Percentiles rank a stretch among this genome's conserved stretches.
These are phyloP conservation scores for Blastocystis sp. DNA, from an alignment of 352 stramenopile species.

Conservation along the genomic window DNA sequence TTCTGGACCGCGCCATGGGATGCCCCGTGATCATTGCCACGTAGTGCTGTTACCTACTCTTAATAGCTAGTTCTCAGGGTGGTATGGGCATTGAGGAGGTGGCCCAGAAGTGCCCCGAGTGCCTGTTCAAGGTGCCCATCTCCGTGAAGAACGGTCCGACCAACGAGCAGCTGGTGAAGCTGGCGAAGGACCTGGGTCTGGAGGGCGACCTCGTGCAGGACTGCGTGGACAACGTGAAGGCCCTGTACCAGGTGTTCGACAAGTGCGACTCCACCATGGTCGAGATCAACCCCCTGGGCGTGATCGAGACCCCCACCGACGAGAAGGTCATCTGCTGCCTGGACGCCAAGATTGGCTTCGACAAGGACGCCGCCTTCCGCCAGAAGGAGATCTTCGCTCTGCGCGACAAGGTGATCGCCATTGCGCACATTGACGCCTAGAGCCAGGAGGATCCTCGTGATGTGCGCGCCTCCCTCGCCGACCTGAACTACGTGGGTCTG, in stretches of 20 bases:
- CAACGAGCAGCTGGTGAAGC: conserved; percentile 78
- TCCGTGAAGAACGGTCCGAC: conserved; percentile 88
- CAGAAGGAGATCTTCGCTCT: conserved; percentile 88
- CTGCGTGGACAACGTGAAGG: conserved; percentile 72
- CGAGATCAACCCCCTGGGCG: conserved; percentile 87
- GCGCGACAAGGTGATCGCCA: conserved; percentile 77
- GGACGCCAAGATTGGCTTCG: conserved; percentile 98
- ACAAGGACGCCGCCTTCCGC: conserved; percentile 94
- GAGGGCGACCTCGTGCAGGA: conserved; percentile 71
- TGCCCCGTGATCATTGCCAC: conserved; percentile 92
- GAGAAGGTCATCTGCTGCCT: conserved; percentile 87
- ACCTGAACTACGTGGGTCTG: conserved; percentile 99
- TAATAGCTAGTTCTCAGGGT: conserved; percentile 76
- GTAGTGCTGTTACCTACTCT: background rate
- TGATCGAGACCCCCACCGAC: conserved; percentile 80
- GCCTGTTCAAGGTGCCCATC: conserved; percentile 87
- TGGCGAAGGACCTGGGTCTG: conserved; percentile 79
- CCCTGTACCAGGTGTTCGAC: conserved; percentile 93
- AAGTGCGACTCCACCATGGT: conserved; percentile 89
- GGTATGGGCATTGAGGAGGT: conserved; percentile 94
- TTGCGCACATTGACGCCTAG: conserved; percentile 33
- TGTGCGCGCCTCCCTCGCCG: conserved; percentile 85
- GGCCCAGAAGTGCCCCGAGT: conserved; percentile 85
- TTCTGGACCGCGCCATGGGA: conserved; percentile 91
- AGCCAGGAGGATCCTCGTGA: conserved; percentile 91